Percentiles rank a stretch among this genome's conserved stretches.
Conservation (phyloP, 1,139 yeast species). For the Lodderomyces oxycetoniae region DNA sequence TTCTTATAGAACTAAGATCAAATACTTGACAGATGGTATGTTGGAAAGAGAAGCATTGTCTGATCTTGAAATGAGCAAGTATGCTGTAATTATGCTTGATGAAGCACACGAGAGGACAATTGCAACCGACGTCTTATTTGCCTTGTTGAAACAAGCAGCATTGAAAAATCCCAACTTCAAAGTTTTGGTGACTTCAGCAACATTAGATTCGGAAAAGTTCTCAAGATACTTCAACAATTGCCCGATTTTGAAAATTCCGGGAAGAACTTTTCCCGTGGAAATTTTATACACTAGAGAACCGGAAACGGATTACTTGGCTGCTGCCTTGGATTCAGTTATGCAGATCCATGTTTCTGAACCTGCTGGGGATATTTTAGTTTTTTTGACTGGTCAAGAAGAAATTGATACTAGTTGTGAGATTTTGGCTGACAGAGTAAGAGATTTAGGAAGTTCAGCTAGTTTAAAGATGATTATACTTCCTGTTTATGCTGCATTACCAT, state of each 20-base stretch:
- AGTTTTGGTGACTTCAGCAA: constrained; percentile 86
- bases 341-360: constrained; percentile 79
- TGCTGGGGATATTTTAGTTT: constrained; percentile 62
- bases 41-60: constrained; percentile 74
- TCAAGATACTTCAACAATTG: constrained; percentile 72
- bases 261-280: constrained; percentile 87
- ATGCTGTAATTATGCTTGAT: constrained; percentile 84
- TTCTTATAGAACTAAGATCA: constrained; percentile 51
- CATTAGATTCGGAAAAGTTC: constrained; percentile 80
- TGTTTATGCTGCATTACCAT: constrained; percentile 75
- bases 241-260: constrained; percentile 81
- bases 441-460: constrained; percentile 56
- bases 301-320: constrained; percentile 78
- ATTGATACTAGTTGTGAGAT: constrained; percentile 87
- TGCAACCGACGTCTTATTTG: constrained; percentile 89
- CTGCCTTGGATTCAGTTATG: constrained; percentile 73
- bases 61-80: constrained; percentile 68
- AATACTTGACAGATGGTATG: constrained; percentile 92
- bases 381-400: constrained; percentile 88
- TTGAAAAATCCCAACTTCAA: constrained; percentile 66
- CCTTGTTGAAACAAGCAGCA: constrained; percentile 72
- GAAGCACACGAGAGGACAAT: constrained; percentile 97
- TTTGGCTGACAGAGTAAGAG: constrained; percentile 59
- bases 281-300: constrained; percentile 73
- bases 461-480: constrained; percentile 78